Conservation (phyloP, 2,329 filamentous ascomycete genomes). For the Aspergillus oerlinghausenensis region DNA sequence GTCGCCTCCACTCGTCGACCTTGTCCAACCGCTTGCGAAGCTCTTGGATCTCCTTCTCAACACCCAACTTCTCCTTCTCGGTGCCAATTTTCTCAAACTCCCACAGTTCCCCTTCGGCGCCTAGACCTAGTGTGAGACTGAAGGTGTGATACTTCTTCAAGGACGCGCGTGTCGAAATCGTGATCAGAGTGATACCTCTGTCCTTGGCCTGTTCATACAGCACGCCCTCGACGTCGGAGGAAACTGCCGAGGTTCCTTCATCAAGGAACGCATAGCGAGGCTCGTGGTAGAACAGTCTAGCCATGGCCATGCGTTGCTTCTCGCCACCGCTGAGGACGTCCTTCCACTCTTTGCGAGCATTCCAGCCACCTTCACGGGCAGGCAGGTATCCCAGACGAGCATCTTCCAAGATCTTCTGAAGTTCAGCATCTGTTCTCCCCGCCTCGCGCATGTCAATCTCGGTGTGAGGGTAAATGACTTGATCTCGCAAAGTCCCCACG, state of each 20-base stretch:
- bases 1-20: constrained; percentile 77
- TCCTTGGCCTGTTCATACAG: constrained; percentile 92
- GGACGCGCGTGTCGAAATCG: constrained; percentile 88
- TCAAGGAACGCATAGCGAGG: constrained; percentile 92
- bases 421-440: constrained; percentile 70
- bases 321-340: constrained; percentile 95
- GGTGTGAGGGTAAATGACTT: constrained; percentile 96
- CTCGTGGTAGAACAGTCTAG: constrained; percentile 87
- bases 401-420: constrained; percentile 73
- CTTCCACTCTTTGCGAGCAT: constrained; percentile 97
- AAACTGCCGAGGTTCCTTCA: constrained; percentile 86
- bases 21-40: constrained; percentile 72
- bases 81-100: constrained; percentile 92
- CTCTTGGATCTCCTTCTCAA: constrained; percentile 85
- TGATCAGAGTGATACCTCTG: constrained; percentile 90
- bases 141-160: constrained; percentile 94
- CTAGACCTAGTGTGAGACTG: constrained; percentile 79
- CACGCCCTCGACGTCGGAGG: constrained; percentile 87
- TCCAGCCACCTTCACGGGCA: constrained; percentile 90
- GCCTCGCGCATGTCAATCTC: constrained; percentile 88
- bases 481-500: constrained; percentile 87
- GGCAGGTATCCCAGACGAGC: constrained; percentile 85
- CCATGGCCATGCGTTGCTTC: constrained; percentile 93
- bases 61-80: constrained; percentile 84
- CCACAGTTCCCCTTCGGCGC: constrained; percentile 80